phyloP scores from a whole-genome alignment of 805 yeast species.

The Lachancea cidri region DNA sequence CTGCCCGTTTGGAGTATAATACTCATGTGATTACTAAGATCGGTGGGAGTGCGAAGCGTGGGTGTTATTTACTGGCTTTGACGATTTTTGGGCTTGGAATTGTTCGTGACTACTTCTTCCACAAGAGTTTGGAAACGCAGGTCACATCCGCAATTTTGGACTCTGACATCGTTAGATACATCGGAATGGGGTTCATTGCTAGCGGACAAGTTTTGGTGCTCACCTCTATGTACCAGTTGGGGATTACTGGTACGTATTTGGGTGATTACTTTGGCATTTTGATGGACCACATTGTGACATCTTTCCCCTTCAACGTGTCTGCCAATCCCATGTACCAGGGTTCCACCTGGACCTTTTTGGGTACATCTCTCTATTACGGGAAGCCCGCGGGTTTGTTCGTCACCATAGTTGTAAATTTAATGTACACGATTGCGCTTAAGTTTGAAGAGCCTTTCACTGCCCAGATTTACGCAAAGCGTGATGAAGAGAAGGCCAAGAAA shows the following conservation, averaged over 20 bases:
- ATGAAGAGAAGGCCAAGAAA: constrained; percentile 32
- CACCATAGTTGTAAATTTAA: constrained; percentile 63
- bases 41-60: constrained; percentile 60
- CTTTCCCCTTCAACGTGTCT: constrained; percentile 87
- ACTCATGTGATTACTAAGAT: constrained; percentile 71
- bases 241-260: constrained; percentile 92
- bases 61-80: constrained; percentile 80
- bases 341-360: constrained; percentile 81
- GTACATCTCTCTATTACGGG: constrained; percentile 81
- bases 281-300: constrained; percentile 83
- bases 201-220: constrained; percentile 78
- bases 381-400: constrained; percentile 85
- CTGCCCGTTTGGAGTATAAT: constrained; percentile 80
- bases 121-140: constrained; percentile 66
- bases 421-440: constrained; percentile 77
- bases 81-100: constrained; percentile 85
- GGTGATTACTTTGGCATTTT: constrained; percentile 97
- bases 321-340: constrained; percentile 98
- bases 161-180: constrained; percentile 36
- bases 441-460: constrained; percentile 98
- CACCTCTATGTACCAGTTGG: constrained; percentile 85
- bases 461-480: constrained; percentile 75
- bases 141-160: constrained; percentile 54
- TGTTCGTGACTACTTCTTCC: constrained; percentile 69
- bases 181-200: constrained; percentile 53